These are phyloP conservation scores for Malania oleifera DNA, from an alignment of 164 flowering plant species.

Conservation along the genomic window DNA sequence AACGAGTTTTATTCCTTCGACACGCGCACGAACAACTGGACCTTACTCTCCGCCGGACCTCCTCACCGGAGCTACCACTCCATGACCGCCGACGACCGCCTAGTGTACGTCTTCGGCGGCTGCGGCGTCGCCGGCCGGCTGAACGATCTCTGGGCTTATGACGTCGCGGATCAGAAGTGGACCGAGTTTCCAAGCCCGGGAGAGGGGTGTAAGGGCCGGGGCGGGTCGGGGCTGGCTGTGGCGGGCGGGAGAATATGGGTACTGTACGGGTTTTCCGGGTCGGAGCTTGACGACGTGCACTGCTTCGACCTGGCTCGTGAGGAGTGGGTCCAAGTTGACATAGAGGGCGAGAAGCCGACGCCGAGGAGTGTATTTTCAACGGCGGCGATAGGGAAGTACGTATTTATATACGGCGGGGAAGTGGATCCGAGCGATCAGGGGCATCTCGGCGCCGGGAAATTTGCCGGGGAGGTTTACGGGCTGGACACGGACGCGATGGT, in stretches of 20 bases:
- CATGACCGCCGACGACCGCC: slow-evolving; percentile 48
- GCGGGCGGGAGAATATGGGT: slow-evolving; percentile 74
- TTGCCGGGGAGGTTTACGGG: slow-evolving; percentile 49
- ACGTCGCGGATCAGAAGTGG: slow-evolving; percentile 49
- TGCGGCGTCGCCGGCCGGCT: slow-evolving; percentile 73
- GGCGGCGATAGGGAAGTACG: slow-evolving; percentile 49
- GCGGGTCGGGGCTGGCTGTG: slow-evolving; percentile 78
- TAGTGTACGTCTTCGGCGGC: slow-evolving; percentile 81
- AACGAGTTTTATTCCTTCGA: slow-evolving; percentile 81
- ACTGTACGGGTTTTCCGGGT: slow-evolving; percentile 80
- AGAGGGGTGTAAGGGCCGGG: slow-evolving; percentile 57
- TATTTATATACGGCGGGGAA: slow-evolving; percentile 77
- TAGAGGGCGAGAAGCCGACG: slow-evolving; percentile 71
- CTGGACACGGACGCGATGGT: slow-evolving; percentile 58
- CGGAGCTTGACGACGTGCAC: slow-evolving; percentile 77
- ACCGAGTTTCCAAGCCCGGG: slow-evolving; percentile 45
- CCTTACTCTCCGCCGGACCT: slow-evolving; percentile 57
- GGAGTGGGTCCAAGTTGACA: slow-evolving; percentile 69
- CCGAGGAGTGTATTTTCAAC: slow-evolving; percentile 83
- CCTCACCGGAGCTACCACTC: slow-evolving; percentile 86
- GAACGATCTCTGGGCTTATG: slow-evolving; percentile 78
- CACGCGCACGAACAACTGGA: slow-evolving; percentile 62
- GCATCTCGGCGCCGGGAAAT: slow-evolving; percentile 86
- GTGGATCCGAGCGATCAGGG: slow-evolving; percentile 91
- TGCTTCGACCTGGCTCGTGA: slow-evolving; percentile 46